Percentiles rank a stretch among this genome's conserved stretches.
Evolutionary conservation across 352 stramenopile species (phyloP).

Genomic region (Halophytophthora polymorphica): DNA sequence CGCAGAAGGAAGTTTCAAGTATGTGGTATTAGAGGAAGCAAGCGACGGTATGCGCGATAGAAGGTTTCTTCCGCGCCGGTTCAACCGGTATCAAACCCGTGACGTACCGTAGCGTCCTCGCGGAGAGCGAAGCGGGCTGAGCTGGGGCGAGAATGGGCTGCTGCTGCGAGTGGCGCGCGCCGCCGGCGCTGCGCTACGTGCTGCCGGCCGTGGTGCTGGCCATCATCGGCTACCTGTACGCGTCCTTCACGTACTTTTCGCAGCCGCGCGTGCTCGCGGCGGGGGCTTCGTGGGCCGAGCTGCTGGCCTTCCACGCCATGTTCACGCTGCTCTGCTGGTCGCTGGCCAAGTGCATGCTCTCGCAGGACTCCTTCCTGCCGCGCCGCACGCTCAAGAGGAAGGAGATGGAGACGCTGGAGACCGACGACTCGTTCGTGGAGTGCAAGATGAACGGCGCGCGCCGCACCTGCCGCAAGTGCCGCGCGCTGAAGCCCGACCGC

Average conservation of each 20-base stretch:
- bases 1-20: no score
- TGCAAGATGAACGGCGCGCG: slow-evolving; percentile 66
- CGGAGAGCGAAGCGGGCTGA: no score
- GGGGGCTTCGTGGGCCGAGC: slow-evolving; percentile 27
- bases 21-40: no score
- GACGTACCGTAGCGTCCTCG: no score
- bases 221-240: slow-evolving; percentile 67
- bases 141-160: slow-evolving; percentile 39
- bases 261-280: slow-evolving; percentile 40
- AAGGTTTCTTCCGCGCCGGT: no score
- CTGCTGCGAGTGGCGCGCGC: slow-evolving; percentile 62
- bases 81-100: no score
- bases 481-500: slow-evolving; percentile 70
- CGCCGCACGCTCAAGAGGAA: slow-evolving; percentile 27
- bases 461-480: slow-evolving; percentile 76
- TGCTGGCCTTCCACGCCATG: slow-evolving; percentile 56
- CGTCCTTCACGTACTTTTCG: slow-evolving; percentile 50
- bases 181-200: slow-evolving; percentile 52
- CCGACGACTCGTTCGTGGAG: slow-evolving; percentile 33
- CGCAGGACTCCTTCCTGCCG: slow-evolving; percentile 51
- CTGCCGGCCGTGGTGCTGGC: slow-evolving; percentile 40
- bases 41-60: no score
- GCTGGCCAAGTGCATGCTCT: slow-evolving; percentile 53
- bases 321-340: slow-evolving; percentile 54
- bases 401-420: slow-evolving; percentile 5